Evolutionary conservation across 2,329 filamentous ascomycete species (phyloP).

Genomic region (Microcera coccophila): DNA sequence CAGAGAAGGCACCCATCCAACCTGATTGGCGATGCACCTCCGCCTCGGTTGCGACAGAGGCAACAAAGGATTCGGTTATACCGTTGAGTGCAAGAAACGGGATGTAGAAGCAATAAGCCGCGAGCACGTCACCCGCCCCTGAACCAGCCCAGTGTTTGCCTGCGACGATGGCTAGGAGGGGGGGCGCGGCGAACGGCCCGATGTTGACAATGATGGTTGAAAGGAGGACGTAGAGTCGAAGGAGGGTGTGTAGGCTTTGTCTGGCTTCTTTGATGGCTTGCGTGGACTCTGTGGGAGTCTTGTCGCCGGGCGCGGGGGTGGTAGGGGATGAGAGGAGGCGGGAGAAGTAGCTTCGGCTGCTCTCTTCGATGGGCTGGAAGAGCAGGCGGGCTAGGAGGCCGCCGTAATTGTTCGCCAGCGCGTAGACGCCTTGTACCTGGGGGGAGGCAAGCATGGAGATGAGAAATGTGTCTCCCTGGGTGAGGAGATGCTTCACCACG

Average conservation of each 20-base stretch:
- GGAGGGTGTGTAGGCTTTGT: constrained; percentile 57
- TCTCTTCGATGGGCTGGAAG: constrained; percentile 94
- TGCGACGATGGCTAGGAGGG: constrained; percentile 70
- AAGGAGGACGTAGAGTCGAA: constrained; percentile 71
- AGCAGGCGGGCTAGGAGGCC: constrained; percentile 82
- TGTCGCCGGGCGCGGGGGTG: constrained; percentile 12
- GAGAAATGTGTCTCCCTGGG: constrained; percentile 88
- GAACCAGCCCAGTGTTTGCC: constrained; percentile 71
- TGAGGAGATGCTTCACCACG: constrained; percentile 85
- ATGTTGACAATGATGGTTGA: constrained; percentile 65
- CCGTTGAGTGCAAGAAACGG: constrained; percentile 90
- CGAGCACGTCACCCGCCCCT: constrained; percentile 69
- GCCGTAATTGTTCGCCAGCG: constrained; percentile 91
- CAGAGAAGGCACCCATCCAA: constrained; percentile 82
- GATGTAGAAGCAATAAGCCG: constrained; percentile 86
- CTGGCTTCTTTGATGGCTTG: constrained; percentile 39
- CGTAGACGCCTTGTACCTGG: constrained; percentile 83
- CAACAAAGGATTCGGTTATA: constrained; percentile 86
- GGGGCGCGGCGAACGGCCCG: constrained; percentile 70
- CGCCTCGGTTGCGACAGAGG: constrained; percentile 71
- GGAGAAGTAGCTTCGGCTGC: constrained; percentile 83
- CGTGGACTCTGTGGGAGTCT: constrained; percentile 19
- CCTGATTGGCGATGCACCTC: constrained; percentile 74
- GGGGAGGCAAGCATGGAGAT: constrained; percentile 74
- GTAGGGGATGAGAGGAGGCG: constrained; percentile 57